phyloP scores from a whole-genome alignment of 2,329 filamentous ascomycete genomes.

The Calycina marina region DNA sequence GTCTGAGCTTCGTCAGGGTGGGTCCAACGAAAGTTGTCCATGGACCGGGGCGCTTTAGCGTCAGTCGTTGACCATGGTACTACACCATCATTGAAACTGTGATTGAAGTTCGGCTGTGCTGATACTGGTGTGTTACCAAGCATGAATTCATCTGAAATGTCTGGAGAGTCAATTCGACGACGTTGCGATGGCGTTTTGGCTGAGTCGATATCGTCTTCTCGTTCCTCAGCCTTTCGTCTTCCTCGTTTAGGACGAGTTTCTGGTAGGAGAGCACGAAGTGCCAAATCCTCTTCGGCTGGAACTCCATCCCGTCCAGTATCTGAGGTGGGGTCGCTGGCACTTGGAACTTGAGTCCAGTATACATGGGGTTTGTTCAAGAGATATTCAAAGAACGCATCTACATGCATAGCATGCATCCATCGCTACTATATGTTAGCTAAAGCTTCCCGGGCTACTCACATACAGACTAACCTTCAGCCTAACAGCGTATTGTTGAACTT shows the following conservation, averaged over 20 bases:
- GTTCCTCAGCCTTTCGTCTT: constrained; percentile 44
- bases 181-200: constrained; percentile 40
- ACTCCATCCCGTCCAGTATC: constrained; percentile 66
- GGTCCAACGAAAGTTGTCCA: constrained; percentile 23
- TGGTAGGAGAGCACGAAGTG: constrained; percentile 68
- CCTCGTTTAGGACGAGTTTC: constrained; percentile 52
- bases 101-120: constrained; percentile 20
- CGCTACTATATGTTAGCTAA: constrained; percentile 36
- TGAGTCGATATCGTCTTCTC: constrained; percentile 37
- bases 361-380: constrained; percentile 61
- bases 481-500: constrained; percentile 89
- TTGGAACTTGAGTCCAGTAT: constrained; percentile 68
- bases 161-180: constrained; percentile 42
- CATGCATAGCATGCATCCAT: constrained; percentile 95
- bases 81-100: constrained; percentile 12
- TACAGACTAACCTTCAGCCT: constrained; percentile 61
- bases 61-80: constrained; percentile 19
- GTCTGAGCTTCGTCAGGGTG: constrained; percentile 39
- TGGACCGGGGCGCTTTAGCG: constrained; percentile 9
- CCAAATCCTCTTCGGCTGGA: constrained; percentile 74
- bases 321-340: constrained; percentile 44
- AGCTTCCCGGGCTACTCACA: too few relatives aligned
- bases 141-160: constrained; percentile 28
- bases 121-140: constrained; percentile 28
- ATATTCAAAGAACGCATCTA: constrained; percentile 90